Base-by-base conservation (phyloP, 2,329 filamentous ascomycete genomes). In the Fusarium sp. region DNA sequence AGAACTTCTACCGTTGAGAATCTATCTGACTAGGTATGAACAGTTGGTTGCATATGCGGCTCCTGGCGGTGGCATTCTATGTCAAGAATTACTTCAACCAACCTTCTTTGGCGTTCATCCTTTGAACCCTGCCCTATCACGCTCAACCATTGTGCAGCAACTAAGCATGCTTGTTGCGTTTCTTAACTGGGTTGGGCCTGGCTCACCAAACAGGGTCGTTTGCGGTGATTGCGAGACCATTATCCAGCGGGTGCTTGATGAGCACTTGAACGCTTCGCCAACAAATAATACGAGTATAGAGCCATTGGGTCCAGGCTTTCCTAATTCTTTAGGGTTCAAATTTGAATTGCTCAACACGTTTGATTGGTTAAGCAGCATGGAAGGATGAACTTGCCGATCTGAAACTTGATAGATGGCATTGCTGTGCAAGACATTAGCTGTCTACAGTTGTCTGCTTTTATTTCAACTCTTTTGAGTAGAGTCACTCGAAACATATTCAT, bases 41-140 rank as follows among this genome's bases (percentile, higher is more conserved):
- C 18, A 84, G 83, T 76, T 86, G n/a, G 84, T 87, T 79, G 81
- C 81, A 8, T 86, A 82, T 70, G 85, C 82, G 3, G 84, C 85
- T 0, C 84, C 85, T 0, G 83, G 82, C 5, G 81, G 81, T 5
- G 85, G 85, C 1, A 84, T 87, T 15, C 79, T 87, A 5, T 87
- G 84, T 65, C 80, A 85, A 29, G 85, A 87, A 54, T 77, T 87
- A 5, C 78, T 87, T 4, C 82, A 81, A 24, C 82, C 84, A 24
- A 81, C 81, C 0, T 74, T 79, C 29, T 73, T 72, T 34, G 76
- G 78, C 34, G 65, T 77, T 8, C 78, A 81, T 45, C 78, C 77
- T 1, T 72, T 73, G 14, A 75, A 78, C 45, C 65, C 78, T 18
- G 68, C 74, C 14, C 76, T 86, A 14, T 84, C 81, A 10, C 79